phyloP scores from a whole-genome alignment of 108 stramenopile genomes.

The Pseudonitzschia multistriata region DNA sequence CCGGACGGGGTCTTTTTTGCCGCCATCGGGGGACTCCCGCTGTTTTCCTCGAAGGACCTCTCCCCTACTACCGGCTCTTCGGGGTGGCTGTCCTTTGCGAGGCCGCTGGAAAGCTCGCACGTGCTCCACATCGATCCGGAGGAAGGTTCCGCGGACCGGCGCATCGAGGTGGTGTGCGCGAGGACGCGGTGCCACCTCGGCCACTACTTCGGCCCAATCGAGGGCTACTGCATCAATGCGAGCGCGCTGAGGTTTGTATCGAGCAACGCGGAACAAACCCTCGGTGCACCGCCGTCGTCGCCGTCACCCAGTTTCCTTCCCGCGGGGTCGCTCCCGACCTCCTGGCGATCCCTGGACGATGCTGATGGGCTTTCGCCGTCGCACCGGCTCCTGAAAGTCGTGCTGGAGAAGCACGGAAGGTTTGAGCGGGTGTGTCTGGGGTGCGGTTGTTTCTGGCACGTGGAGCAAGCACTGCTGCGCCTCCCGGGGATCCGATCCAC shows the following conservation, averaged over 20 bases:
- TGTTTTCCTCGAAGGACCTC: slow-evolving; percentile 30
- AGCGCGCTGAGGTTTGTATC: slow-evolving; percentile 25
- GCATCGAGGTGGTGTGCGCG: slow-evolving; percentile 32
- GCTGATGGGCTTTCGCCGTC: neutral
- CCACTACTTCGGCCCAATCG: slow-evolving; percentile 32
- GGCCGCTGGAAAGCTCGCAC: slow-evolving; percentile 22
- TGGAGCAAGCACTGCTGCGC: slow-evolving; percentile 41
- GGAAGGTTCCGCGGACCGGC: slow-evolving; percentile 12
- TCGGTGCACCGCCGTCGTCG: neutral
- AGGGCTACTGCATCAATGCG: slow-evolving; percentile 38
- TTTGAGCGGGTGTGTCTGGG: slow-evolving; percentile 16
- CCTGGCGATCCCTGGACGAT: neutral
- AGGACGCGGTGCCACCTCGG: slow-evolving; percentile 24
- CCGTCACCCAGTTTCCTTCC: neutral
- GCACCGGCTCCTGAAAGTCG: slow-evolving; percentile 1
- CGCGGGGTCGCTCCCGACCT: neutral
- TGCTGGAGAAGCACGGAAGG: slow-evolving; percentile 1
- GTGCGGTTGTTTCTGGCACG: slow-evolving; percentile 37
- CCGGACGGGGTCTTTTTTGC: slow-evolving; percentile 26
- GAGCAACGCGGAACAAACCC: neutral
- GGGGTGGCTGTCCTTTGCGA: slow-evolving; percentile 35
- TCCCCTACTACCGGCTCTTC: slow-evolving; percentile 23
- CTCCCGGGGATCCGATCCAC: slow-evolving; percentile 35
- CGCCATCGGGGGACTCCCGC: slow-evolving; percentile 27
- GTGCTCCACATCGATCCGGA: slow-evolving; percentile 9